These are phyloP conservation scores for Malus hybrid DNA, from an alignment of 331 rosid species.

Conservation along the genomic window DNA sequence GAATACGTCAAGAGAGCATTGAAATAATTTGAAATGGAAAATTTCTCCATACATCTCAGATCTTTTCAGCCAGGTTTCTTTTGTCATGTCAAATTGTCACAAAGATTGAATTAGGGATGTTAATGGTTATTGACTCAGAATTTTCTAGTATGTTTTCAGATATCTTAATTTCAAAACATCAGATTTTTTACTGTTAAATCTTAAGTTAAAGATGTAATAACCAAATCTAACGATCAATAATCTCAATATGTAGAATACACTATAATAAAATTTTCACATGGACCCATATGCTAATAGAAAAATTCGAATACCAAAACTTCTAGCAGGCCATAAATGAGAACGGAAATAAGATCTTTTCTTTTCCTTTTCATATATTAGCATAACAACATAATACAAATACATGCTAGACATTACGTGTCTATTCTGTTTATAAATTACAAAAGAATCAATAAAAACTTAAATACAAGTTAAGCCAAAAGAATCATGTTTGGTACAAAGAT, in stretches of 20 bases:
- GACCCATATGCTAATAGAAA: not conserved
- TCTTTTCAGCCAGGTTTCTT: not conserved
- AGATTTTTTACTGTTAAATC: too few relatives aligned
- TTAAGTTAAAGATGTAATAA: too few relatives aligned
- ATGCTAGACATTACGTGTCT: too few relatives aligned
- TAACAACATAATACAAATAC: not conserved
- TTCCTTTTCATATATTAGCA: not conserved
- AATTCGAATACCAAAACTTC: not conserved
- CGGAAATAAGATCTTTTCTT: not conserved
- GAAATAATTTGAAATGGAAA: not conserved
- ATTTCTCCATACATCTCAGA: not conserved
- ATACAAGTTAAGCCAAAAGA: not conserved
- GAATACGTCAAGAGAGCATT: not conserved
- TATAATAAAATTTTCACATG: too few relatives aligned
- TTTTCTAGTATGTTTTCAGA: too few relatives aligned
- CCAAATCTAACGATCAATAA: not conserved
- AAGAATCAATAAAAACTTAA: not conserved
- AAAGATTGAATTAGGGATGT: not conserved
- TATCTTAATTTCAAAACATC: too few relatives aligned
- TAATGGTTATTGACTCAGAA: not conserved
- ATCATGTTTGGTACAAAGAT: not conserved
- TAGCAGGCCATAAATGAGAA: not conserved
- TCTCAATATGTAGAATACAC: not conserved
- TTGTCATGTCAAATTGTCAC: not conserved
- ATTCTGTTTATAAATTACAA: not conserved